phyloP scores from a whole-genome alignment of 1,284 basidiomycete genomes.

The Ustilago cynodontis region DNA sequence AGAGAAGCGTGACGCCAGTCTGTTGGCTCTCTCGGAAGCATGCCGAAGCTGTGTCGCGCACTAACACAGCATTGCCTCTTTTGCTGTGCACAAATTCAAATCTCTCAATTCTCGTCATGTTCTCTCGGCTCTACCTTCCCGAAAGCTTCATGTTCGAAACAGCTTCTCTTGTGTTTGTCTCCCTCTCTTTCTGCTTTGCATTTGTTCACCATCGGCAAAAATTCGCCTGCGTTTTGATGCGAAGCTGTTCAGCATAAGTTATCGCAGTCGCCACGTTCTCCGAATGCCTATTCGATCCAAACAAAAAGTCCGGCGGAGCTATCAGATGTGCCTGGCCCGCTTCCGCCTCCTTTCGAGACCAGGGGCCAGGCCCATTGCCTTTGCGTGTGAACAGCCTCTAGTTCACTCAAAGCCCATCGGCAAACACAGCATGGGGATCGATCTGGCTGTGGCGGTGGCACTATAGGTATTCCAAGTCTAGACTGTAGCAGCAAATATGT shows the following conservation, averaged over 20 bases:
- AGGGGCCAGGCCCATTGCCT: background rate
- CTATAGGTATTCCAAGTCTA: background rate
- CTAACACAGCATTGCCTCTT: background rate
- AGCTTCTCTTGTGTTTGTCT: too few species aligned
- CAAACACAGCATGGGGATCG: background rate
- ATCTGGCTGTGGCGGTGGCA: background rate
- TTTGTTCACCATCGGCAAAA: too few species aligned
- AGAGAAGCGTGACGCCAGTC: too few species aligned
- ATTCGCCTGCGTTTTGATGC: too few species aligned
- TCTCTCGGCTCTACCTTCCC: background rate
- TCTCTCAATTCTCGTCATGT: background rate
- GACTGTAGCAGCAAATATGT: too few species aligned
- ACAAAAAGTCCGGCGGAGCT: background rate
- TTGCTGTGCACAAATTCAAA: background rate
- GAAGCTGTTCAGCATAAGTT: too few species aligned
- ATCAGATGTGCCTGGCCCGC: background rate
- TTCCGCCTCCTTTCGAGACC: background rate
- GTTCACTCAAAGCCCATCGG: background rate
- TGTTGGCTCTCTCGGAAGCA: constrained; percentile 1
- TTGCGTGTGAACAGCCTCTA: background rate
- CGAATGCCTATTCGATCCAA: too few species aligned
- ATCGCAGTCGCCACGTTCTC: too few species aligned
- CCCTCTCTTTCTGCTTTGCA: too few species aligned
- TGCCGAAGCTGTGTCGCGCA: constrained; percentile 13
- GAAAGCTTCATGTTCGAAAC: background rate